phyloP scores from a whole-genome alignment of 768 basidiomycete genomes.

The Myochromella boudieri region DNA sequence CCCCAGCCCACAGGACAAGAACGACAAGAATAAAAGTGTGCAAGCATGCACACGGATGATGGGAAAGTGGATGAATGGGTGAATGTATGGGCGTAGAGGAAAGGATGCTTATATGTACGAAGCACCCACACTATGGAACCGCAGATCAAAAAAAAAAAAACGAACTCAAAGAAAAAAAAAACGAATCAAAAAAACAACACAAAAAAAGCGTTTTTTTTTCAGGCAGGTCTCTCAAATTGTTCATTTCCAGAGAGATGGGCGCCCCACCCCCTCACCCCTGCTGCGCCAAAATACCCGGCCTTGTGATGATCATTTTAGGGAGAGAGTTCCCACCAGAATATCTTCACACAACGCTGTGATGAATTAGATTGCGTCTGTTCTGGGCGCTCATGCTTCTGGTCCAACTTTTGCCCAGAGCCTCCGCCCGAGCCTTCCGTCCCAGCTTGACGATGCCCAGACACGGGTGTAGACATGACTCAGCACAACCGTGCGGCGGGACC shows the following conservation, averaged over 20 bases:
- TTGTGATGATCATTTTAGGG: no score
- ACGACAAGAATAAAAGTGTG: neutral
- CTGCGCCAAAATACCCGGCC: constrained; percentile 37
- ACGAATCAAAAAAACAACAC: neutral
- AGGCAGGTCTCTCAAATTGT: neutral
- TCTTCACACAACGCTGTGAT: no score
- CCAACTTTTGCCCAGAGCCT: no score
- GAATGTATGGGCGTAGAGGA: neutral
- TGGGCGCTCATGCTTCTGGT: no score
- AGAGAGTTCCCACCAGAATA: no score
- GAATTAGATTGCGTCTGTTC: no score
- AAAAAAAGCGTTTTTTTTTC: neutral
- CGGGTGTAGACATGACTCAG: no score
- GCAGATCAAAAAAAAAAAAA: neutral
- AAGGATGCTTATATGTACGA: neutral
- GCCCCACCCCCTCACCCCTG: constrained; percentile 26
- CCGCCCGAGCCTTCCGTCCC: no score
- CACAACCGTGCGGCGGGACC: no score
- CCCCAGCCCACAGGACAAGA: constrained; percentile 1
- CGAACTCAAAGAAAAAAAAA: neutral
- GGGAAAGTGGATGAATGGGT: neutral
- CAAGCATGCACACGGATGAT: neutral
- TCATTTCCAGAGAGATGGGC: no score
- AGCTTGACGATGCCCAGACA: no score
- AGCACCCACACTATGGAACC: neutral